Conservation (phyloP, 2,329 filamentous ascomycete genomes). For the Mycocentrospora acerina region DNA sequence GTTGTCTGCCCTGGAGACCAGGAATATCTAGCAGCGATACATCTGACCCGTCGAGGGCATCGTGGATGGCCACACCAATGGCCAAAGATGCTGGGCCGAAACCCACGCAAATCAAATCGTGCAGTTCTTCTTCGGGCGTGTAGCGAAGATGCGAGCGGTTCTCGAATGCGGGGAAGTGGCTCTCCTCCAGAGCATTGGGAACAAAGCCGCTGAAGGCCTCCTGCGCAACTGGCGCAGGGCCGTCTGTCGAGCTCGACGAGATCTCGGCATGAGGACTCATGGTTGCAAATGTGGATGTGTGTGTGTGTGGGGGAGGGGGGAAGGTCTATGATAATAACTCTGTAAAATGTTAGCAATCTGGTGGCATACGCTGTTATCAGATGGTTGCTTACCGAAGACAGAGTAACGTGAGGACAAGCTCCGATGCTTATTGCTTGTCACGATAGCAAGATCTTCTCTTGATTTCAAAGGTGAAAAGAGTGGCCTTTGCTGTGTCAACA, state of each 20-base stretch:
- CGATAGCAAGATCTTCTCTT: constrained; percentile 2
- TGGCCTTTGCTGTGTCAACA: neutral
- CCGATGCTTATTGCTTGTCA: constrained; percentile 6
- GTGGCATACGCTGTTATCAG: neutral
- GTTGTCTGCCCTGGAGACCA: constrained; percentile 45
- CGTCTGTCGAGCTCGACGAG: constrained; percentile 16
- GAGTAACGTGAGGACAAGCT: constrained; percentile 1
- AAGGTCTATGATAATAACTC: too few species aligned
- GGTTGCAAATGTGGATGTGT: neutral
- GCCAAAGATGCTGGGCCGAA: constrained; percentile 91
- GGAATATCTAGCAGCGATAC: constrained; percentile 33
- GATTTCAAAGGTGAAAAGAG: neutral
- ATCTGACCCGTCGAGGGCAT: constrained; percentile 56
- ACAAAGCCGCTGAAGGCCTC: constrained; percentile 33
- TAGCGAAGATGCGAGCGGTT: constrained; percentile 53
- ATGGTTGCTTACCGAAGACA: constrained; percentile 7
- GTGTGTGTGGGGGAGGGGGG: neutral
- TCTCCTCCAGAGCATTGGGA: constrained; percentile 28
- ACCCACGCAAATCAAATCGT: constrained; percentile 86
- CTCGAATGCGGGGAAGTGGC: constrained; percentile 26
- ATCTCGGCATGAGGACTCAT: constrained; percentile 42
- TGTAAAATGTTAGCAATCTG: neutral
- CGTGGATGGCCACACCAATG: constrained; percentile 85
- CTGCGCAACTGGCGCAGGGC: constrained; percentile 22
- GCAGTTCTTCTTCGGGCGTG: constrained; percentile 63